phyloP scores from a whole-genome alignment of 202 grass and related monocot species.

The Zizania palustris region DNA sequence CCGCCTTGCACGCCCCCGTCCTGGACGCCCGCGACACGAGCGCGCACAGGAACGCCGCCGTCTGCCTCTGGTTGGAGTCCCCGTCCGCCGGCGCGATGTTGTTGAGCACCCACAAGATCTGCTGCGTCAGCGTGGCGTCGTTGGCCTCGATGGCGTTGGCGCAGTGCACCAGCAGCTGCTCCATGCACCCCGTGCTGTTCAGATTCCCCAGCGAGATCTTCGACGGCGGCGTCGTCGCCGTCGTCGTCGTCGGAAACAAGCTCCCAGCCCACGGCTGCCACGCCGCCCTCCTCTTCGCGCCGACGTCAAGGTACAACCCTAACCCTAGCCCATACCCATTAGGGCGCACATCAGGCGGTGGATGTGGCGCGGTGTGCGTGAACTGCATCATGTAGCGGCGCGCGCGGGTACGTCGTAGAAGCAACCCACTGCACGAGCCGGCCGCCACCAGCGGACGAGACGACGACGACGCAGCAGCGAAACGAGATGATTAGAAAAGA shows the following conservation, averaged over 20 bases:
- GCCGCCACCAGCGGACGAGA: neutral
- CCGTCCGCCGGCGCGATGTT: conserved; percentile 94
- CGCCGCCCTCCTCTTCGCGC: conserved; percentile 12
- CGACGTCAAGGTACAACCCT: conserved; percentile 57
- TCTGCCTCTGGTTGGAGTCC: conserved; percentile 84
- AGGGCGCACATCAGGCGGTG: conserved; percentile 46
- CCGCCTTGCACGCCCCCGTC: conserved; percentile 85
- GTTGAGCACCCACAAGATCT: conserved; percentile 97
- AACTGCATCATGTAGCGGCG: conserved; percentile 93
- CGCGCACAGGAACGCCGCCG: conserved; percentile 83
- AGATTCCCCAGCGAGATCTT: conserved; percentile 73
- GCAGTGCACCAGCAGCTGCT: conserved; percentile 97
- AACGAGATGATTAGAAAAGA: conserved; percentile 47
- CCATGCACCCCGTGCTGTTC: conserved; percentile 79
- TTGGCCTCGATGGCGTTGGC: conserved; percentile 94
- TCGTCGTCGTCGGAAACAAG: no score
- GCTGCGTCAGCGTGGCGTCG: conserved; percentile 93
- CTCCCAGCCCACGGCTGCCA: no score
- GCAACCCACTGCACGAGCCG: neutral
- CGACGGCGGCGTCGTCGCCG: conserved; percentile 14
- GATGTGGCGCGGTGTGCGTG: conserved; percentile 66
- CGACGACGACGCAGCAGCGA: neutral
- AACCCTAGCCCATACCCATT: conserved; percentile 53
- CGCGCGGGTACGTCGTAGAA: no score
- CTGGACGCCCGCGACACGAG: conserved; percentile 80